Percentiles rank a stretch among this genome's conserved stretches.
Conservation (phyloP, 176 grass and related monocot genomes). For the Zea luxurians region DNA sequence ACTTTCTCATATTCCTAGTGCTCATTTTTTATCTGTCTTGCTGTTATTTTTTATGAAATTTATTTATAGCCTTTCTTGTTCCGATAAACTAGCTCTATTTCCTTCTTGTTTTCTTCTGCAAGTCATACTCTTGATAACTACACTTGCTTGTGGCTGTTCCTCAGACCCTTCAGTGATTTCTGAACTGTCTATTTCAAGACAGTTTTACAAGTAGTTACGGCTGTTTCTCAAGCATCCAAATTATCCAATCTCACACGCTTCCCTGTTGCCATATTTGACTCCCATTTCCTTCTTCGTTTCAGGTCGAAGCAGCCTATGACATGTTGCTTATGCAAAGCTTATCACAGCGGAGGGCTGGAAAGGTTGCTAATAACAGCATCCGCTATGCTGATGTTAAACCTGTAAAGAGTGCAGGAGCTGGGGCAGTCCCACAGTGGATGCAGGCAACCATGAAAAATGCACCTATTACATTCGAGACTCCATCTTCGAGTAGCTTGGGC, state of each 20-base stretch:
- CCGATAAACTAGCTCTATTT: constrained; percentile 23
- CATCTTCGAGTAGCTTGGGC: constrained; percentile 62
- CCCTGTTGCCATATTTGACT: constrained; percentile 30
- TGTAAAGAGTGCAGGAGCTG: constrained; percentile 46
- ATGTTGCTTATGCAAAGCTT: constrained; percentile 93
- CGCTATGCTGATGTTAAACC: constrained; percentile 95
- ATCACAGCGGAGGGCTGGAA: constrained; percentile 72
- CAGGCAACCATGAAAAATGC: constrained; percentile 67
- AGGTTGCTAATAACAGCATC: constrained; percentile 76
- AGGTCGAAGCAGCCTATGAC: constrained; percentile 95
- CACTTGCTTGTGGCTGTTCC: constrained; percentile 41
- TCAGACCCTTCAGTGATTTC: constrained; percentile 33
- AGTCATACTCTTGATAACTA: constrained; percentile 44
- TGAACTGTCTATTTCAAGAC: constrained; percentile 33
- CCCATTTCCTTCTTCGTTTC: constrained; percentile 28
- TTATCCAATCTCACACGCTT: not conserved
- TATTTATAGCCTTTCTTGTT: constrained; percentile 40
- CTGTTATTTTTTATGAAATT: not conserved
- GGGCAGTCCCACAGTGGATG: constrained; percentile 67
- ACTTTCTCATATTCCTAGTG: not conserved
- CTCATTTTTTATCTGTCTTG: not conserved
- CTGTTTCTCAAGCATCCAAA: not conserved
- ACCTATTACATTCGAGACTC: constrained; percentile 66
- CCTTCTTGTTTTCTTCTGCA: constrained; percentile 42
- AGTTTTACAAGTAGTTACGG: constrained; percentile 12